Evolutionary conservation across 129 eudicot species (phyloP).

Genomic region (Flaveria robusta): DNA sequence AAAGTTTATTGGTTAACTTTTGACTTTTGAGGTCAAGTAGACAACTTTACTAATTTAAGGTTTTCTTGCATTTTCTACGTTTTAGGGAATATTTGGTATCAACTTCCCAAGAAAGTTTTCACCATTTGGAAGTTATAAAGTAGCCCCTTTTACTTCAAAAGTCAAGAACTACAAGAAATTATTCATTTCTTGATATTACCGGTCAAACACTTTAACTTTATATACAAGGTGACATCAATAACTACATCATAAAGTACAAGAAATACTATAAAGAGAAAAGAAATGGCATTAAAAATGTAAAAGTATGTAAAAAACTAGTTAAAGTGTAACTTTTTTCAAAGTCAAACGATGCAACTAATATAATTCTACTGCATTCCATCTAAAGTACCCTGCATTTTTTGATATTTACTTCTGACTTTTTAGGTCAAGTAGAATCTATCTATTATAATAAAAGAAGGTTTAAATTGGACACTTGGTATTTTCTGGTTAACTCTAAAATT

Average conservation of each 20-base stretch:
- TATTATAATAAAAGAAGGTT: too few relatives aligned
- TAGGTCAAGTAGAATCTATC: neutral
- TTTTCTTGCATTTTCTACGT: neutral
- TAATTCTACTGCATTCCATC: neutral
- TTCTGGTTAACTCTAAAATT: too few relatives aligned
- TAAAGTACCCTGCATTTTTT: neutral
- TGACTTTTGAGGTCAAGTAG: constrained; percentile 21
- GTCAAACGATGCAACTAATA: neutral
- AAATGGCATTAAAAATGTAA: neutral
- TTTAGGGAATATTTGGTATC: neutral
- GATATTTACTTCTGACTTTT: neutral
- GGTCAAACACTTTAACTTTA: neutral
- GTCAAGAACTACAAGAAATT: constrained; percentile 17
- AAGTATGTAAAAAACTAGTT: neutral
- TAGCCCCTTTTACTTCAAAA: constrained; percentile 15
- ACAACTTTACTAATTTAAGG: neutral
- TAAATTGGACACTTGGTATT: too few relatives aligned
- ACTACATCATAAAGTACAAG: neutral
- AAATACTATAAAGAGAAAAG: neutral
- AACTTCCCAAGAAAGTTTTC: neutral
- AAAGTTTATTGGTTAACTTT: neutral
- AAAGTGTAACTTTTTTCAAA: neutral
- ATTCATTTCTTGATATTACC: neutral
- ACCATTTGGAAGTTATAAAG: neutral
- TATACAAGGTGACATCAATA: neutral